Conservation (phyloP, 2,329 filamentous ascomycete species). For the Pseudogymnoascus sp. region DNA sequence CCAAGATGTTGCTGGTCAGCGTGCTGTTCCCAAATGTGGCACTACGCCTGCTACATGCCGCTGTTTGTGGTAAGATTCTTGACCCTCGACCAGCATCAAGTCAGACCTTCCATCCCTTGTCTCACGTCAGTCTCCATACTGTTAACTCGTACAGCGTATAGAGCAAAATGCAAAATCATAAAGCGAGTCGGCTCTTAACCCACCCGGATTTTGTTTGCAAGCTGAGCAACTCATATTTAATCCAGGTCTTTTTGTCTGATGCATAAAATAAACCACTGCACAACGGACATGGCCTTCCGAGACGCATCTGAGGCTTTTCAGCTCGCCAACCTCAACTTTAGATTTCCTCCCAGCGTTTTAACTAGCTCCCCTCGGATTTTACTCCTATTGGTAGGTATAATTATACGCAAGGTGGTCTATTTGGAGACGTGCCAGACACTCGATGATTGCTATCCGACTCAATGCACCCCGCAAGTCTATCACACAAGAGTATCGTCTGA, state of each 20-base stretch:
- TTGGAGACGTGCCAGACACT: background rate
- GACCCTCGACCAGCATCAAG: background rate
- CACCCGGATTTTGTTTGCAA: background rate
- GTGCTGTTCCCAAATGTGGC: background rate
- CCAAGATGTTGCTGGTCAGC: background rate
- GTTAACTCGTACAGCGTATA: background rate
- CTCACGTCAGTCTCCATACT: background rate
- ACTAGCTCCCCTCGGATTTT: background rate
- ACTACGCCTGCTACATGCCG: background rate
- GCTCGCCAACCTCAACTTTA: background rate
- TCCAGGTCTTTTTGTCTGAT: background rate
- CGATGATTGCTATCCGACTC: conserved; percentile 1
- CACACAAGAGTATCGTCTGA: background rate
- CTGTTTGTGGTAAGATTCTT: too few relatives aligned
- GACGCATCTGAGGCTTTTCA: background rate
- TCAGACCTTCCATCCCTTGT: background rate
- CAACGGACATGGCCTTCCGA: background rate
- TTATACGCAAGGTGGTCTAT: background rate
- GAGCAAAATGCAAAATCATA: background rate
- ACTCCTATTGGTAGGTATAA: background rate
- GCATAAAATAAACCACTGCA: background rate
- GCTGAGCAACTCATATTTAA: background rate
- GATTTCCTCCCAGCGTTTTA: background rate
- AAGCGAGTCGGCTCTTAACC: background rate
- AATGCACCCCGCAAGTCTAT: conserved; percentile 1